Evolutionary conservation across 495 filamentous ascomycete genomes (phyloP), one percentile per base, ranked within the genome.

Genomic region (Trichoderma parareesei): DNA sequence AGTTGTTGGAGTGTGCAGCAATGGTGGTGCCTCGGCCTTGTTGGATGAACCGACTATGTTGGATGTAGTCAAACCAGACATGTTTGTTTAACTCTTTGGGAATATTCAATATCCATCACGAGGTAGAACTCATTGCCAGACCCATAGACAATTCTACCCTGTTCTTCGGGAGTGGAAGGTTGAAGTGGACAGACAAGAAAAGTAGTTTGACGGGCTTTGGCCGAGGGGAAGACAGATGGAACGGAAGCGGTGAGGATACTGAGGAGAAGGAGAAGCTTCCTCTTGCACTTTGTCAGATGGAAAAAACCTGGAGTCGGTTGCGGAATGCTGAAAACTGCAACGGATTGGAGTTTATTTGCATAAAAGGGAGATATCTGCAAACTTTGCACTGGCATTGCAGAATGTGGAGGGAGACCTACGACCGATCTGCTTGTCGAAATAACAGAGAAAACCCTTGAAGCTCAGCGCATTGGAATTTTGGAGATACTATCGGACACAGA

Each of bases 51-150:
- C 11, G 53, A n/a, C 37, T 37, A 16, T 57, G 53, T 27, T 57
- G 53, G 37, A 57, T 57, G 53, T 57, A 57, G 9, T 57, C 53
- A 9, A 37, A 6, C 53, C 53, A 57, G 16, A 57, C 53, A 27
- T 57, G 37, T 4, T 57, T 57, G 7, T 37, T 16, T 3, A 57
- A 57, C 1, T 20, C 20, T 9, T 57, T 27, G 20, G 10, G 27
- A 4, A 57, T 57, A 10, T 57, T 37, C 9, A 4, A 57, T 57
- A 10, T 57, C 37, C 9, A 35, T 57, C 14, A 35, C 27, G 11
- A 57, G 27, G 14, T 37, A 35, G 33, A 57, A 57, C 11, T 57
- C 53, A 14, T 57, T 57, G 20, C 9, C 27, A 37, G 37, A 57
- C 0, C 10, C 33, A 16, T 57, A 11, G 8, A 57, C 35, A 3